A percentile compares a stretch with the other conserved stretches of the same genome.
These are phyloP conservation scores for Discostella stelligeroides DNA, from an alignment of 108 stramenopile species.

Conservation along the genomic window DNA sequence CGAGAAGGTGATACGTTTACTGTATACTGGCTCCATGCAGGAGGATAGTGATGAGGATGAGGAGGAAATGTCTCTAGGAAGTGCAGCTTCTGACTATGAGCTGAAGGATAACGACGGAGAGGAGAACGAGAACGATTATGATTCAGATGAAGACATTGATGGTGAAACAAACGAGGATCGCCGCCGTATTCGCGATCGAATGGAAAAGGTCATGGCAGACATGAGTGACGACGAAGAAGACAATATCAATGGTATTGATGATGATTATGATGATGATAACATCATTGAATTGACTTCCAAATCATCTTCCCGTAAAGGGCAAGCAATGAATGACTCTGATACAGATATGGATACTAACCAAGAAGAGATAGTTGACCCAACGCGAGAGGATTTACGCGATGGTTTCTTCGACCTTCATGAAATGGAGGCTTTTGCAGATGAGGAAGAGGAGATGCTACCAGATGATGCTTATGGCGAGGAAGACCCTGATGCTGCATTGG, in stretches of 20 bases:
- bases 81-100: too few relatives aligned
- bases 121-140: conserved; percentile 17
- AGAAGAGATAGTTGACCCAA: conserved; percentile 62
- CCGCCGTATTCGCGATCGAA: conserved; percentile 69
- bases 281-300: conserved; percentile 12
- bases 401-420: conserved; percentile 95
- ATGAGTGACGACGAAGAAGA: conserved; percentile 46
- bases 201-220: conserved; percentile 85
- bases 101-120: too few relatives aligned
- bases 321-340: conserved; percentile 9
- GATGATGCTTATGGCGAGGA: conserved; percentile 68
- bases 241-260: conserved; percentile 15
- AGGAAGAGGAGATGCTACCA: conserved; percentile 86
- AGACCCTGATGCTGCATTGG: conserved; percentile 23
- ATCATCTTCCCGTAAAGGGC: conserved; percentile 13
- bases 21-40: too few relatives aligned
- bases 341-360: neutral
- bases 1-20: too few relatives aligned
- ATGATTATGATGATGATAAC: conserved; percentile 43
- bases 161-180: conserved; percentile 10
- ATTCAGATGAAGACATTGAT: conserved; percentile 12
- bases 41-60: too few relatives aligned
- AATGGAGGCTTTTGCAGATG: conserved; percentile 95
- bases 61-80: too few relatives aligned
- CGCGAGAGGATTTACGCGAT: conserved; percentile 80